Conservation (phyloP, 257 asterid species). For the Knoxia roxburghii region DNA sequence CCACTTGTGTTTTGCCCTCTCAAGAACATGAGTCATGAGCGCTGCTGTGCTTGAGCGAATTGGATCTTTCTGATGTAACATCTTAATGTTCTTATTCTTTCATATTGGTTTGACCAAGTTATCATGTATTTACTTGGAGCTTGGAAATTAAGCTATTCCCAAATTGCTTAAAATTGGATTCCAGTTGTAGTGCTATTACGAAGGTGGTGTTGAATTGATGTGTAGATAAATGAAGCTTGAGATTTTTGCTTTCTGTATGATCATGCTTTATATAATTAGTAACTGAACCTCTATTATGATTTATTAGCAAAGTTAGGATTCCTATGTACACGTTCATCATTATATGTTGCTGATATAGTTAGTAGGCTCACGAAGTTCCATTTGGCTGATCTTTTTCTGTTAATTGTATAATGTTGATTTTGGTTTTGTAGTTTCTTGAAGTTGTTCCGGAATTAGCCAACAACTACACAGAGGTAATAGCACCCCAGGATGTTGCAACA, state of each 20-base stretch:
- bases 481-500: slow-evolving; percentile 96
- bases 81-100: not conserved
- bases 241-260: not conserved
- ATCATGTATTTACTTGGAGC: not conserved
- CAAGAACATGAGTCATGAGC: not conserved
- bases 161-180: not conserved
- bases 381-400: slow-evolving; percentile 5
- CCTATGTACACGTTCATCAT: not conserved
- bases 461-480: slow-evolving; percentile 76
- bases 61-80: not conserved
- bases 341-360: not conserved
- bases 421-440: slow-evolving; percentile 72
- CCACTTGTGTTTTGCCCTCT: not conserved
- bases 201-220: not conserved
- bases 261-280: not conserved
- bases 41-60: not conserved
- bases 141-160: not conserved
- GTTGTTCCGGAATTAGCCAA: slow-evolving; percentile 78
- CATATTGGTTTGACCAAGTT: not conserved
- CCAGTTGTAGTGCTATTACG: not conserved
- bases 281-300: not conserved
- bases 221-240: not conserved
- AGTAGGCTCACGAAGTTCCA: not conserved
- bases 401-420: slow-evolving; percentile 7
- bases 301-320: not conserved